These are phyloP conservation scores for Boletellus sp. DNA, from an alignment of 768 basidiomycete genomes.

Conservation along the genomic window DNA sequence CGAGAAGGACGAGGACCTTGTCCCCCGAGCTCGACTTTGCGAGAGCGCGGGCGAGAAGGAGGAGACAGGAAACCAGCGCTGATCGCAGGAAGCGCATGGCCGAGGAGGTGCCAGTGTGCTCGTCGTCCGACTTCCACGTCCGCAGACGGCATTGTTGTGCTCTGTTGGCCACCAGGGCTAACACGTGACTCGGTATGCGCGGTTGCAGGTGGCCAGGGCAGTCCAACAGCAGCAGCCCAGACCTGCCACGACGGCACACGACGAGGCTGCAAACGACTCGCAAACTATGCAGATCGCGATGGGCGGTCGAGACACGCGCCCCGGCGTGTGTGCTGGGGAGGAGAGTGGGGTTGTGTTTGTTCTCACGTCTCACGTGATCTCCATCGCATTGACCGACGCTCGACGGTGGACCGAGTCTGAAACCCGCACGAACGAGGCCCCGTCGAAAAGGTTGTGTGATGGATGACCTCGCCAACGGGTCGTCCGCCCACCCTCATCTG, in stretches of 20 bases:
- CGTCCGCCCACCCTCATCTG: slow-evolving; percentile 26
- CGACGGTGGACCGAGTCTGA: slow-evolving; percentile 1
- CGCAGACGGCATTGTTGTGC: slow-evolving; percentile 12
- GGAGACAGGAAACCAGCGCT: slow-evolving; percentile 28
- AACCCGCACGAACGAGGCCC: slow-evolving; percentile 12
- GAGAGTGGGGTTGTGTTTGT: not conserved
- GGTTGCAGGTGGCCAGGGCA: too few species aligned
- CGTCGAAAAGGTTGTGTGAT: slow-evolving; percentile 17
- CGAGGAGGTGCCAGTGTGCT: too few species aligned
- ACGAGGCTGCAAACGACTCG: too few species aligned
- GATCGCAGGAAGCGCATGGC: slow-evolving; percentile 29
- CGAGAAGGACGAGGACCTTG: slow-evolving; percentile 82
- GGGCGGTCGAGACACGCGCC: too few species aligned
- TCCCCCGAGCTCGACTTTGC: slow-evolving; percentile 80
- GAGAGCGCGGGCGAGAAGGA: slow-evolving; percentile 19
- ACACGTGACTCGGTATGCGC: slow-evolving; percentile 13
- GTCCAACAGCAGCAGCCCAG: too few species aligned
- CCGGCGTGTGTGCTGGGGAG: too few species aligned
- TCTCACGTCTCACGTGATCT: slow-evolving; percentile 26
- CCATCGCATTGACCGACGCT: slow-evolving; percentile 1
- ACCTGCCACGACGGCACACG: not conserved
- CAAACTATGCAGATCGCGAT: too few species aligned
- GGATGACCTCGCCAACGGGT: slow-evolving; percentile 40
- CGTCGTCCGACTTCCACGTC: slow-evolving; percentile 19
- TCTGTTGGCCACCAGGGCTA: slow-evolving; percentile 14